Conservation (phyloP, 176 grass and related monocot species). For the Alopecurus myosuroides region DNA sequence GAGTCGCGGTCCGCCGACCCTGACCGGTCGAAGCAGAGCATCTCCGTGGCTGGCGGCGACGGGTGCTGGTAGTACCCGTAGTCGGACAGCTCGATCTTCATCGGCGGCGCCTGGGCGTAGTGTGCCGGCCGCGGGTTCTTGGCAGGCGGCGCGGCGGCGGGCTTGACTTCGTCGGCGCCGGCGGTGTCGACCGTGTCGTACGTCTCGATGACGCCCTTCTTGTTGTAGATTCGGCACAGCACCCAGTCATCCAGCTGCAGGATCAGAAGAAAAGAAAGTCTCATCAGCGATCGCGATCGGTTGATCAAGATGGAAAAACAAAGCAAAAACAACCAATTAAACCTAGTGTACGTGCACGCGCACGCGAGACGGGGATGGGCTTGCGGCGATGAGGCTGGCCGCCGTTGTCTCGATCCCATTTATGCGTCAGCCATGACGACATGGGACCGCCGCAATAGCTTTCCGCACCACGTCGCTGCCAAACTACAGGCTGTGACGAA, state of each 20-base stretch:
- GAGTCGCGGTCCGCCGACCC: constrained; percentile 27
- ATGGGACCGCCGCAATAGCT: not conserved
- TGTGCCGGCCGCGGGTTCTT: not conserved
- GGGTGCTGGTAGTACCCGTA: constrained; percentile 32
- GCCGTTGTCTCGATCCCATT: constrained; percentile 19
- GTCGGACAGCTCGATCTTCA: constrained; percentile 53
- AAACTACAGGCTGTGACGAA: constrained; percentile 13
- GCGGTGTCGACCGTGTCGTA: constrained; percentile 34
- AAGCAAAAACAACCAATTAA: not conserved
- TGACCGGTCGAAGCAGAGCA: constrained; percentile 59
- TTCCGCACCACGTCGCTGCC: not conserved
- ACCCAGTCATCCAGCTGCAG: constrained; percentile 91
- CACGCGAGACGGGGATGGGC: not conserved
- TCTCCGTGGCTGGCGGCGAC: constrained; percentile 19
- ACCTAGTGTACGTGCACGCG: not conserved
- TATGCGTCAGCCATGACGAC: constrained; percentile 51
- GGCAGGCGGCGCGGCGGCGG: not conserved
- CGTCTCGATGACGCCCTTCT: constrained; percentile 70
- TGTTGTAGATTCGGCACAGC: constrained; percentile 95
- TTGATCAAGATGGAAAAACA: not conserved
- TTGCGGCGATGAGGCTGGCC: not conserved
- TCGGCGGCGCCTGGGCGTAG: not conserved
- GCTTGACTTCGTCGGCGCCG: constrained; percentile 23
- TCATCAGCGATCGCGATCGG: not conserved
- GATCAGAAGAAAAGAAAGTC: not conserved